phyloP scores from a whole-genome alignment of 352 stramenopile species.

The Phytophthora tubulina region DNA sequence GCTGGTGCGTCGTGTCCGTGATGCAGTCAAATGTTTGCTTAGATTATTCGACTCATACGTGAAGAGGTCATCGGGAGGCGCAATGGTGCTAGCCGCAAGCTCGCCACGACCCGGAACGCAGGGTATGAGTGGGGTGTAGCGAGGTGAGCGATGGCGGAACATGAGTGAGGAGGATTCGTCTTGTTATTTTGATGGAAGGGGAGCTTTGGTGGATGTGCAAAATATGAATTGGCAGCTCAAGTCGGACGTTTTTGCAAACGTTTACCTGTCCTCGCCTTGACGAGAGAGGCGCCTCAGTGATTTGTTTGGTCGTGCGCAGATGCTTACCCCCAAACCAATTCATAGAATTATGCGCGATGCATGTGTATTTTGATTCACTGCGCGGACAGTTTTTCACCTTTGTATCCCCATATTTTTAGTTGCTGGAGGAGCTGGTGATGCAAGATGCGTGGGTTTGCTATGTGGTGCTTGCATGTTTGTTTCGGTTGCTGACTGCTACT shows the following conservation, averaged over 20 bases:
- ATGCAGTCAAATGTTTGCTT: conserved; percentile 40
- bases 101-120: conserved; percentile 22
- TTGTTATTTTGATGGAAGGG: conserved; percentile 50
- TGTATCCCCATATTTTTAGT: conserved; percentile 39
- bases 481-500: conserved; percentile 6
- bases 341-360: conserved; percentile 32
- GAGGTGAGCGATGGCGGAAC: conserved; percentile 30
- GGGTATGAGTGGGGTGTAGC: conserved; percentile 29
- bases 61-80: conserved; percentile 17
- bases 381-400: conserved; percentile 26
- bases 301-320: no score
- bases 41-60: conserved; percentile 34
- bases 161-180: conserved; percentile 33
- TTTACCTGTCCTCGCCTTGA: neutral
- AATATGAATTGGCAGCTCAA: conserved; percentile 50
- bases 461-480: conserved; percentile 8
- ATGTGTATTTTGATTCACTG: conserved; percentile 19
- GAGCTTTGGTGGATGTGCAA: conserved; percentile 51
- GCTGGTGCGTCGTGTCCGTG: conserved; percentile 26
- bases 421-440: conserved; percentile 12
- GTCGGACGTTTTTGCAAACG: conserved; percentile 24
- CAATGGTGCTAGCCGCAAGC: conserved; percentile 16
- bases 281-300: no score
- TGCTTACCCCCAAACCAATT: conserved; percentile 35
- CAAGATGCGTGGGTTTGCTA: conserved; percentile 5